These are phyloP conservation scores for Strigomonas oncopelti DNA, from an alignment of 208 protist genomes.

Conservation along the genomic window DNA sequence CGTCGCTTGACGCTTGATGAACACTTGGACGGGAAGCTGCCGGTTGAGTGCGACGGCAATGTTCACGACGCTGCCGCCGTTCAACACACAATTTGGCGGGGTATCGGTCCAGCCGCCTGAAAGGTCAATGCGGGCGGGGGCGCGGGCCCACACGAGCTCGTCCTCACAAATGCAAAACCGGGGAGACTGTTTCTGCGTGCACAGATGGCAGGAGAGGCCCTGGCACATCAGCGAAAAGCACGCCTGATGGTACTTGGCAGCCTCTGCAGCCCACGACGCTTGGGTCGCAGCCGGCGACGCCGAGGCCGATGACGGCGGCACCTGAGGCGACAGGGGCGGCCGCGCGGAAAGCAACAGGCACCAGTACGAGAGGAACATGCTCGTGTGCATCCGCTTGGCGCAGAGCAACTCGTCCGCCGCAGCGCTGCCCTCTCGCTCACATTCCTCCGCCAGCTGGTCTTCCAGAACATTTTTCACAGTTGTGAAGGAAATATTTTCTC, in stretches of 20 bases:
- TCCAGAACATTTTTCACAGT: neutral
- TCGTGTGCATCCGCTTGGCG: slow-evolving; percentile 14
- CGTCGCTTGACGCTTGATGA: slow-evolving; percentile 26
- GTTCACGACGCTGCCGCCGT: slow-evolving; percentile 62
- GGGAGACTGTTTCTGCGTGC: slow-evolving; percentile 20
- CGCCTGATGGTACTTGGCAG: neutral
- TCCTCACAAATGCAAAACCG: slow-evolving; percentile 27
- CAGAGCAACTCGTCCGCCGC: neutral
- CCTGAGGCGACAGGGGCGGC: neutral
- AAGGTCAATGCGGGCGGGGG: slow-evolving; percentile 54
- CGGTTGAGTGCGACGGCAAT: slow-evolving; percentile 51
- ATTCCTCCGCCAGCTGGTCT: neutral
- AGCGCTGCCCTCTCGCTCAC: too few species aligned
- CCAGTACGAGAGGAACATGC: slow-evolving; percentile 15
- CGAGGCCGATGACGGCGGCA: neutral
- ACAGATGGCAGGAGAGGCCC: slow-evolving; percentile 18
- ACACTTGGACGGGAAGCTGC: slow-evolving; percentile 46
- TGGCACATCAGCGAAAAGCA: slow-evolving; percentile 21
- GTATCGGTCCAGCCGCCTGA: slow-evolving; percentile 69
- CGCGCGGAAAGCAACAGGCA: neutral
- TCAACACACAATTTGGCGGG: slow-evolving; percentile 46
- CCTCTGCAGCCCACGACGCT: neutral
- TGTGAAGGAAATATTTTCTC: slow-evolving; percentile 24
- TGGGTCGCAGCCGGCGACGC: neutral
- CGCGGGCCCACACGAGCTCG: slow-evolving; percentile 45